Conservation (phyloP, 192 early-diverging fungal genomes). For the Backusella parvicylindrica region DNA sequence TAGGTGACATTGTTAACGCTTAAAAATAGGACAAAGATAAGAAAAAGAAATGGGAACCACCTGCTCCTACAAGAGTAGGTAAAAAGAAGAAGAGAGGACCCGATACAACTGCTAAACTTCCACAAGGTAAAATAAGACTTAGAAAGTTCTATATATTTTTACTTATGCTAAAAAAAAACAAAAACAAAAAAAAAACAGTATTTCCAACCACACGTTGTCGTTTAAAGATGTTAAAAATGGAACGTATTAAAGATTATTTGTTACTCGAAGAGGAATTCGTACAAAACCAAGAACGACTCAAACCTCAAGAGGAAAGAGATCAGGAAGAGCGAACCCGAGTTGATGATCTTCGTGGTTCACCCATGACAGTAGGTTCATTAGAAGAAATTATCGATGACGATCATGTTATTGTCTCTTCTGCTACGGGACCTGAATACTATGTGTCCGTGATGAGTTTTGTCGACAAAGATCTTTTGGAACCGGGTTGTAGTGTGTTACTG, state of each 20-base stretch:
- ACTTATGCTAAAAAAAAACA: neutral
- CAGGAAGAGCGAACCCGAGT: conserved; percentile 92
- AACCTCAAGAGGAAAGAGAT: conserved; percentile 93
- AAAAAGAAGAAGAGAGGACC: conserved; percentile 97
- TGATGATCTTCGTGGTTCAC: conserved; percentile 93
- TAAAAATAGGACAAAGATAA: conserved; percentile 60
- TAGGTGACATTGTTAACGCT: neutral
- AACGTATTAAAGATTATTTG: conserved; percentile 97
- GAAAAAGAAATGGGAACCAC: conserved; percentile 96
- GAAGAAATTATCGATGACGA: conserved; percentile 99
- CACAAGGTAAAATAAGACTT: conserved; percentile 77
- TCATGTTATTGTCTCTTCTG: conserved; percentile 94
- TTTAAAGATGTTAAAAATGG: conserved; percentile 94
- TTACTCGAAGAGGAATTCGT: conserved; percentile 99
- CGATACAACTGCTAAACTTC: conserved; percentile 86
- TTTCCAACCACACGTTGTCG: conserved; percentile 96
- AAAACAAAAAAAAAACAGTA: conserved; percentile 49
- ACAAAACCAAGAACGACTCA: conserved; percentile 95
- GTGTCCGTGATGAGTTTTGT: conserved; percentile 98
- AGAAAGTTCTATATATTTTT: no score
- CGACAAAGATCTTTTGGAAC: conserved; percentile 97
- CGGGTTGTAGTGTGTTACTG: conserved; percentile 90
- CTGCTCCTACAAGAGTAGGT: conserved; percentile 94
- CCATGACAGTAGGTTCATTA: conserved; percentile 93
- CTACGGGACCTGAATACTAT: conserved; percentile 93